Base-by-base conservation (phyloP, 805 yeast species). In the Yarrowia hollandica region DNA sequence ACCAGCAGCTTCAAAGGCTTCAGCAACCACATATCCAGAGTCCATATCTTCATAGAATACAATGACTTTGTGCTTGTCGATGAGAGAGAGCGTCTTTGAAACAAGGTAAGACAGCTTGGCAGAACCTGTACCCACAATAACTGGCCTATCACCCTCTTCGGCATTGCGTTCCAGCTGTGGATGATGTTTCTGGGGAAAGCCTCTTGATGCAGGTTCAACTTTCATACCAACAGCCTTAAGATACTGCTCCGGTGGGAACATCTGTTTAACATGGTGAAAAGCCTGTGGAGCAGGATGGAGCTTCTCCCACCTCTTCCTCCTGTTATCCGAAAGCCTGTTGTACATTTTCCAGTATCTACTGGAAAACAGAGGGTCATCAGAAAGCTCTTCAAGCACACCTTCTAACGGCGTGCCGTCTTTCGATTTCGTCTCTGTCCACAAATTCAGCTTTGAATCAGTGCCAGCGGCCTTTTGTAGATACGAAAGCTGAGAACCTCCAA, bases 11-110 rank as follows among this genome's bases (percentile, higher is more conserved):
- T 85, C 90, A 50, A 86, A 65, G 11, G 83, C 73, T 64, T 86
- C 91, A 0, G 87, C 79, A 25, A 85, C 66, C 66, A 83, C 84
- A 66, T 81, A 85, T 0, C 90, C 90, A 48, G 82, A 78, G 63
- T 85, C 89, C 67, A 84, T 88, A 68, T 82, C 83, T 62, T 85
- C 90, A 66, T 81, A 86, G 67, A 85, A 85, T 0, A 85, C 82
- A 23, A 85, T 74, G 2, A 14, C 85, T 79, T 67, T 85, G 82
- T 55, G 80, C 66, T 3, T 75, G 74, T 8, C 67, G 59, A 9
- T 63, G 60, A 84, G 80, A 52, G 82, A 84, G 23, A 82, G 66
- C 8, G 84, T 64, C 61, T 81, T 73, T 14, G 84, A 73, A 0
- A 81, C 75, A 60, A 85, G 69, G 62, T 85, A 85, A 4, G 88